Evolutionary conservation across 768 basidiomycete species (phyloP).

Genomic region (Lactifluus hygrophoroides): DNA sequence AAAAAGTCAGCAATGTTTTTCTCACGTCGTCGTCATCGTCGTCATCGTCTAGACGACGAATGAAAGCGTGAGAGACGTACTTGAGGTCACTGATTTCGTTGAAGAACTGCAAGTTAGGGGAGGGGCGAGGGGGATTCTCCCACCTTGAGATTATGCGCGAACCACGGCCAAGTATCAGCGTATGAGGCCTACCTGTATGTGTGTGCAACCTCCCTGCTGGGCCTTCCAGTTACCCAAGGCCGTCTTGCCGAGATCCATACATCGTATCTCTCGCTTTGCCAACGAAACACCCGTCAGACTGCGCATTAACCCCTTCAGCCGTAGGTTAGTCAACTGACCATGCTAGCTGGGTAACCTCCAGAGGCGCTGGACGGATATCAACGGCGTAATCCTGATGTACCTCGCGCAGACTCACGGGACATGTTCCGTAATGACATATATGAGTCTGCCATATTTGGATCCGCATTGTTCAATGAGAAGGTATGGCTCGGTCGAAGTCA

Average conservation of each 20-base stretch:
- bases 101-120: conserved; percentile 27
- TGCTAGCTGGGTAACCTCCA: conserved; percentile 27
- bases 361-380: conserved; percentile 24
- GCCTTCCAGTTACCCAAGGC: conserved; percentile 35
- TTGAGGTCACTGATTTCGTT: conserved; percentile 33
- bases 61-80: conserved; percentile 22
- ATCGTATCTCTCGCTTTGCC: conserved; percentile 34
- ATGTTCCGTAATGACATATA: conserved; percentile 37
- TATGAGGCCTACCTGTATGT: conserved; percentile 31
- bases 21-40: background rate
- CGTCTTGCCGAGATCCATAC: conserved; percentile 36
- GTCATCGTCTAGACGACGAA: no score
- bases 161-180: conserved; percentile 5
- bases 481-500: conserved; percentile 27
- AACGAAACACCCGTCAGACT: conserved; percentile 10
- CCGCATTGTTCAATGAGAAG: conserved; percentile 37
- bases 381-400: conserved; percentile 18
- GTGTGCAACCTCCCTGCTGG: conserved; percentile 33
- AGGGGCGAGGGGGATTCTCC: background rate
- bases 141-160: conserved; percentile 4
- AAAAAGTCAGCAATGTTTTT: background rate
- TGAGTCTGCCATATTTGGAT: conserved; percentile 34
- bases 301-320: background rate
- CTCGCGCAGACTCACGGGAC: conserved; percentile 30
- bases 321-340: conserved; percentile 28